phyloP scores from a whole-genome alignment of 2,329 filamentous ascomycete genomes.

The Botrytis medusae region DNA sequence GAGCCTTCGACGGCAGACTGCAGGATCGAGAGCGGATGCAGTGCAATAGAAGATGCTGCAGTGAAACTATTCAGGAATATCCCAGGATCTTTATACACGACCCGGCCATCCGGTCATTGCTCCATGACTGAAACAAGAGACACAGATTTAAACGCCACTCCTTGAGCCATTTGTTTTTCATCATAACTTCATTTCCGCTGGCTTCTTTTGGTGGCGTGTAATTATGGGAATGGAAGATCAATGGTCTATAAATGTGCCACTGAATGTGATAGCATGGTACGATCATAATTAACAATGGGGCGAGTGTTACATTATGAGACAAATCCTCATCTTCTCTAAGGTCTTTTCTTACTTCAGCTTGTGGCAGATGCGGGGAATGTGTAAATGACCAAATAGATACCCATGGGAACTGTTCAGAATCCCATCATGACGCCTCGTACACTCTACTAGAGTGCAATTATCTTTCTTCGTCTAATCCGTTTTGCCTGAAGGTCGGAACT shows the following conservation, averaged over 20 bases:
- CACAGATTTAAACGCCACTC: not conserved
- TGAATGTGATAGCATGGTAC: not conserved
- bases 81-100: conserved; percentile 1
- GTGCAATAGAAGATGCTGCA: conserved; percentile 1
- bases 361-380: not conserved
- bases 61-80: conserved; percentile 13
- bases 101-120: not conserved
- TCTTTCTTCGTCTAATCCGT: not conserved
- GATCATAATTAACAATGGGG: not conserved
- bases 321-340: not conserved
- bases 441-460: not conserved
- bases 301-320: not conserved
- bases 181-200: not conserved
- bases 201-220: not conserved
- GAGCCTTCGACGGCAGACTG: conserved; percentile 7
- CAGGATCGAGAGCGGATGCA: conserved; percentile 1
- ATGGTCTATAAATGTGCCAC: not conserved
- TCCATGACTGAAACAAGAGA: not conserved
- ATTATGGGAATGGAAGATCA: not conserved
- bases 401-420: not conserved
- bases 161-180: not conserved
- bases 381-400: not conserved
- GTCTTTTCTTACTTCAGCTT: not conserved
- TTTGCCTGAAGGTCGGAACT: not conserved
- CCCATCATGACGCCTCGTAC: not conserved